Conservation (phyloP, 2,329 filamentous ascomycete species). For the Ceratocystis destructans region DNA sequence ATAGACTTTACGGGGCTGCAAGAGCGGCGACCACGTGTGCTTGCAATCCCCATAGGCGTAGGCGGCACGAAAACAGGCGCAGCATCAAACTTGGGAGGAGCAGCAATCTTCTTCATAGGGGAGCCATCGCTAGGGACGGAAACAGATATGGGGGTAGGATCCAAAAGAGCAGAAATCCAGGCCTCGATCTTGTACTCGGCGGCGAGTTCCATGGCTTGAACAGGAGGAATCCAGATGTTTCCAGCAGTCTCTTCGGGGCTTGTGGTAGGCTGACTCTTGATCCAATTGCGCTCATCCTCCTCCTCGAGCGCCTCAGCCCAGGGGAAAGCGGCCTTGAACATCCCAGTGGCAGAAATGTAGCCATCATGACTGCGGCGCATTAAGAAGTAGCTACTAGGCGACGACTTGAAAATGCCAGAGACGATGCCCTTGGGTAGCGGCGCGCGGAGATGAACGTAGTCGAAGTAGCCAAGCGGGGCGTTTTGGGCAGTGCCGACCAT, state of each 20-base stretch:
- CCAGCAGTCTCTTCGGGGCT: conserved; percentile 87
- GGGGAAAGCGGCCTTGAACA: conserved; percentile 85
- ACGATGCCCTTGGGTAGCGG: conserved; percentile 82
- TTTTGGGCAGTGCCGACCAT: conserved; percentile 63
- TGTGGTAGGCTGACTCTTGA: conserved; percentile 69
- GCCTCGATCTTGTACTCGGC: conserved; percentile 72
- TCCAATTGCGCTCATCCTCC: conserved; percentile 62
- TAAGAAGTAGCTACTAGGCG: conserved; percentile 87
- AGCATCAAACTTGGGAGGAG: conserved; percentile 64
- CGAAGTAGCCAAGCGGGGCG: conserved; percentile 67
- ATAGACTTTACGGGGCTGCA: conserved; percentile 39
- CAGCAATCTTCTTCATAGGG: conserved; percentile 60
- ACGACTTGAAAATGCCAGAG: conserved; percentile 83
- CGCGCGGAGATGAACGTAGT: conserved; percentile 89
- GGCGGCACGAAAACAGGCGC: conserved; percentile 36
- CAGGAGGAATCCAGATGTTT: conserved; percentile 88
- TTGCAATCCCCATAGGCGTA: conserved; percentile 33
- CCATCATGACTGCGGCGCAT: conserved; percentile 84
- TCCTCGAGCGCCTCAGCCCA: conserved; percentile 62
- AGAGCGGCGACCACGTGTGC: conserved; percentile 40
- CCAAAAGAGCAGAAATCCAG: conserved; percentile 88
- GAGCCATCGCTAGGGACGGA: conserved; percentile 45
- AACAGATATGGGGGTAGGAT: conserved; percentile 61
- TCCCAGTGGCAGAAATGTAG: conserved; percentile 72
- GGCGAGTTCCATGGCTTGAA: conserved; percentile 65